Percentiles rank a stretch among this genome's conserved stretches.
phyloP scores from a whole-genome alignment of 805 yeast species.

The Saccharomyces kudriavzevii region DNA sequence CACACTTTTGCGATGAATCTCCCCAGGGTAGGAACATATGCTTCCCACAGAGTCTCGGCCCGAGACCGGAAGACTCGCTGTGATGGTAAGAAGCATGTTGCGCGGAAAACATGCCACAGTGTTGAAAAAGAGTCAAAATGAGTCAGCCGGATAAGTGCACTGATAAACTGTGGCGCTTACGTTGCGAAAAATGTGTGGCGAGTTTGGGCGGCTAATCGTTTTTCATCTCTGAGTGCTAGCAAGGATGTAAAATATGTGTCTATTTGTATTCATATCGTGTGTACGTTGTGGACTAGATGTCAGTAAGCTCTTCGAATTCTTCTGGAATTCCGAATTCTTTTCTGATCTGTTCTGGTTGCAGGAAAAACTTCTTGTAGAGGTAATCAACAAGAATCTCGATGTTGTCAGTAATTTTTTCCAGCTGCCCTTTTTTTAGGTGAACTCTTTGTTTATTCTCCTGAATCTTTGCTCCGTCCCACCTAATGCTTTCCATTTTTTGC shows the following conservation, averaged over 20 bases:
- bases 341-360: slow-evolving; percentile 27
- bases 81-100: background rate
- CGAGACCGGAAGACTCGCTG: background rate
- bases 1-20: background rate
- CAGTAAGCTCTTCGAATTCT: slow-evolving; percentile 29
- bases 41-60: background rate
- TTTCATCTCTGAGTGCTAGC: too few relatives aligned
- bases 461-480: slow-evolving; percentile 18
- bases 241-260: too few relatives aligned
- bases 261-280: background rate
- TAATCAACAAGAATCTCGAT: slow-evolving; percentile 35
- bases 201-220: background rate
- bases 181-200: background rate
- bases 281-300: background rate
- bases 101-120: background rate
- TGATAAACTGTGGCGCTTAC: background rate
- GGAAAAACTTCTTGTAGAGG: slow-evolving; percentile 27
- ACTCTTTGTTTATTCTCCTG: slow-evolving; percentile 5
- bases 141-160: background rate
- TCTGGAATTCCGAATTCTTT: slow-evolving; percentile 39
- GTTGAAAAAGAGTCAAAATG: background rate
- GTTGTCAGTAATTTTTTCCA: slow-evolving; percentile 32
- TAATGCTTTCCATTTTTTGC: slow-evolving; percentile 1
- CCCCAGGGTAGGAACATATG: background rate
- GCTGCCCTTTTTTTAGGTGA: slow-evolving; percentile 4